Base-by-base conservation (phyloP, 2,329 filamentous ascomycete genomes). In the Talaromyces sp. region DNA sequence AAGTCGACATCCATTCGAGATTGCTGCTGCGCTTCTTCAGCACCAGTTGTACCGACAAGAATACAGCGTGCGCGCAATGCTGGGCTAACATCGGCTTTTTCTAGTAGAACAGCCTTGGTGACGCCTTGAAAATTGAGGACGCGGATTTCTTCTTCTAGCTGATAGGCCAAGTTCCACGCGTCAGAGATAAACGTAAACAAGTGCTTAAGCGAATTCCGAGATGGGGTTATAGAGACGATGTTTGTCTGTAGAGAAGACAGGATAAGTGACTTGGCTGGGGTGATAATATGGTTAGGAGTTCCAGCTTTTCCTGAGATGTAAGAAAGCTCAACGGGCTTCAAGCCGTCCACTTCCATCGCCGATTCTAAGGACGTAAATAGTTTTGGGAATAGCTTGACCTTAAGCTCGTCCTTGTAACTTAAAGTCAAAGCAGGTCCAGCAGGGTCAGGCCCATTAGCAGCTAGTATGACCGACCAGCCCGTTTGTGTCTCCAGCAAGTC, bases 71-170 rank as follows among this genome's bases (percentile, higher is more conserved):
- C 72, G 31, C 73, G 69, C 14, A 78, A 68, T 10, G 66, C 70
- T 23, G 69, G 65, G 1, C 65, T 64, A 5, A 31, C 36, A 18
- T 68, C 67, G 8, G 70, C 61, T 5, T 66, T 65, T 12, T 75
- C 69, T 1, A 67, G 67, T 33, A 77, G 68, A 8, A 67, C 70
- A 28, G 75, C 69, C 31, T 72, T 75, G 10, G 78, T 79, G n/a
- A 80, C 73, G 33, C 79, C 79, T 60, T 75, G 76, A 64, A 78
- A 77, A 63, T 73, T 75, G 14, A 81, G 73, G 66, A 78, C 73
- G 55, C 75, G 76, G 42, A 78, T 71, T 64, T 81, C 79, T 61
- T 79, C 73, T 57, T 78, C 75, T 7, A 80, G 68, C 4, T 68
- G 72, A 52, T 71, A 68, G 2, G 73, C 72, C 47, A 73, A 69